phyloP scores from a whole-genome alignment of 2,329 filamentous ascomycete species.

The Setomelanomma holmii region DNA sequence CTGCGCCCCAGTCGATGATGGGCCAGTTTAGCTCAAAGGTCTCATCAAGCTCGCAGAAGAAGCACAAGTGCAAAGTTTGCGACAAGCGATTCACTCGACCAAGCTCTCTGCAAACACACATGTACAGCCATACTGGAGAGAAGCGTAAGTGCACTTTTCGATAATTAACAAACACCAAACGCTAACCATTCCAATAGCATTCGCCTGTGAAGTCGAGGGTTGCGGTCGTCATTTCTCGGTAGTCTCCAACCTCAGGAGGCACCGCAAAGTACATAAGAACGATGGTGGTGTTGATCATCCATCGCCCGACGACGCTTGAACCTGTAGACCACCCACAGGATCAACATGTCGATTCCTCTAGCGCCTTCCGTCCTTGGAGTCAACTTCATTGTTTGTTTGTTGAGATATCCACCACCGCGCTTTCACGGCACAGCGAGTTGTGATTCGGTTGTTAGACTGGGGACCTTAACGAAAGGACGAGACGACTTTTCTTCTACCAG shows the following conservation, averaged over 20 bases:
- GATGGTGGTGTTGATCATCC: conserved; percentile 59
- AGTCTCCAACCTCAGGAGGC: conserved; percentile 91
- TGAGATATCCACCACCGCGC: conserved; percentile 48
- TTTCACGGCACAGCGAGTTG: conserved; percentile 32
- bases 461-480: conserved; percentile 29
- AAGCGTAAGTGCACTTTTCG: conserved; percentile 75
- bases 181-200: conserved; percentile 65
- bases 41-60: conserved; percentile 95
- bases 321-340: conserved; percentile 31
- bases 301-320: conserved; percentile 56
- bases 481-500: conserved; percentile 41
- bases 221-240: conserved; percentile 97
- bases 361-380: conserved; percentile 11
- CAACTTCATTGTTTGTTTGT: conserved; percentile 32
- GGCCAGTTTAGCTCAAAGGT: conserved; percentile 97
- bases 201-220: conserved; percentile 90
- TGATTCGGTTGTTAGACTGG: conserved; percentile 33
- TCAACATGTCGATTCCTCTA: conserved; percentile 19
- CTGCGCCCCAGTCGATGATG: conserved; percentile 97
- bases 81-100: conserved; percentile 96
- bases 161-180: not conserved
- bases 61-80: conserved; percentile 99
- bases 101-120: conserved; percentile 93
- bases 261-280: conserved; percentile 94
- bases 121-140: conserved; percentile 98